Percentiles rank a stretch among this genome's conserved stretches.
These are phyloP conservation scores for Pseudoturritis turrita DNA, from an alignment of 345 rosid species.

Conservation along the genomic window DNA sequence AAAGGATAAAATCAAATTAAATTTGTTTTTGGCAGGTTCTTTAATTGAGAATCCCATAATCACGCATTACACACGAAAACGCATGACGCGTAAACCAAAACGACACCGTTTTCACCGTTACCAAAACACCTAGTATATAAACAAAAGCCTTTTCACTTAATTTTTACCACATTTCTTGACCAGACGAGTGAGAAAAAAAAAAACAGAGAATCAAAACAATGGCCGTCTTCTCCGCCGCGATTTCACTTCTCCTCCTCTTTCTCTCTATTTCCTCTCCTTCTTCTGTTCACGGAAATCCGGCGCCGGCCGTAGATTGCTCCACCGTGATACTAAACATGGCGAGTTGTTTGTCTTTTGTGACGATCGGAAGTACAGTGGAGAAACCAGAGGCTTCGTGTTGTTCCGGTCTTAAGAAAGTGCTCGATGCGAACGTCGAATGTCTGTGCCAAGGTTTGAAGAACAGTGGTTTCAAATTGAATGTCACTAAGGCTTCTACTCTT, in stretches of 20 bases:
- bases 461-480: background rate
- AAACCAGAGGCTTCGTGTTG: conserved; percentile 4
- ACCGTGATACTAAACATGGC: background rate
- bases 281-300: background rate
- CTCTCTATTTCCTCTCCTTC: background rate
- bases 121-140: background rate
- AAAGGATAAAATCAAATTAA: background rate
- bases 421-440: conserved; percentile 8
- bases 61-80: background rate
- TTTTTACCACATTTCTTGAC: background rate
- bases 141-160: background rate
- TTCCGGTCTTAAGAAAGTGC: background rate
- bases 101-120: background rate
- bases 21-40: background rate
- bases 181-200: background rate
- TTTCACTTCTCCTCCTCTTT: background rate
- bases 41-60: background rate
- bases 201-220: background rate
- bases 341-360: conserved; percentile 13
- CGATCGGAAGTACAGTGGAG: conserved; percentile 6
- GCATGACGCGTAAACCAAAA: background rate
- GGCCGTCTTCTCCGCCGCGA: conserved; percentile 5
- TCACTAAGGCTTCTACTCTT: conserved; percentile 24
- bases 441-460: conserved; percentile 22
- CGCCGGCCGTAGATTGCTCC: background rate